Base-by-base conservation (phyloP, 768 basidiomycete species). In the Kwoniella pini region DNA sequence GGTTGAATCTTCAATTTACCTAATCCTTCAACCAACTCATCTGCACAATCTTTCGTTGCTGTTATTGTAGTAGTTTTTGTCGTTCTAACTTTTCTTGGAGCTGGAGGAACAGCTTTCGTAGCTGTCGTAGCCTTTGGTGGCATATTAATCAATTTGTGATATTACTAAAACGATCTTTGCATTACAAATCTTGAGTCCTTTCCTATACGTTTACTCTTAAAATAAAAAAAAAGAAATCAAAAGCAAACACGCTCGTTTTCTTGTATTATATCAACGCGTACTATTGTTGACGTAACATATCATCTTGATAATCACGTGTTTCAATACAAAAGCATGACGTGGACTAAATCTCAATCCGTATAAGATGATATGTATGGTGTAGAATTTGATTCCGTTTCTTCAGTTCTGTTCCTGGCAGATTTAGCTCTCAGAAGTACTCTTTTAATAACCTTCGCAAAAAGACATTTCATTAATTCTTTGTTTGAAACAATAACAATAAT, bases 11-110 rank as follows among this genome's bases (percentile, higher is more conserved):
- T 24, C 30, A 60, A 27, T 22, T 59, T 59, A 17, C 57, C 49
- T 33, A 59, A 51, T 11, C 57, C 57, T 19, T 59, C 48, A 38
- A 51, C 57, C 28, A 59, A 50, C 6, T 59, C 48, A 15, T 59
- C 57, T 22, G 48, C 48, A 10, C 56, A 17, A 17, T 26, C 13
- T 43, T 58, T 27, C 21, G 48, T 30, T 31, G 54, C 54, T 44
- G 54, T 27, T 43, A 15, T 17, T 19, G n/a, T 42, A 9, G 53
- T 33, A 11, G 48, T 19, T 31, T 30, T 12, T 33, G 48, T 50
- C 30, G 21, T 33, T 24, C 48, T 50, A n/a, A 30, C 15, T 30
- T 40, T 24, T 11, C 17, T 4, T 19, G 54, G 30, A 39, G 55
- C 31, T 5, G 33, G 9, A 26, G 12, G 9, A 13, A 45, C 28